Percentiles rank a stretch among this genome's conserved stretches.
Conservation (phyloP, 2,329 filamentous ascomycete genomes). For the Catunica adiposa region DNA sequence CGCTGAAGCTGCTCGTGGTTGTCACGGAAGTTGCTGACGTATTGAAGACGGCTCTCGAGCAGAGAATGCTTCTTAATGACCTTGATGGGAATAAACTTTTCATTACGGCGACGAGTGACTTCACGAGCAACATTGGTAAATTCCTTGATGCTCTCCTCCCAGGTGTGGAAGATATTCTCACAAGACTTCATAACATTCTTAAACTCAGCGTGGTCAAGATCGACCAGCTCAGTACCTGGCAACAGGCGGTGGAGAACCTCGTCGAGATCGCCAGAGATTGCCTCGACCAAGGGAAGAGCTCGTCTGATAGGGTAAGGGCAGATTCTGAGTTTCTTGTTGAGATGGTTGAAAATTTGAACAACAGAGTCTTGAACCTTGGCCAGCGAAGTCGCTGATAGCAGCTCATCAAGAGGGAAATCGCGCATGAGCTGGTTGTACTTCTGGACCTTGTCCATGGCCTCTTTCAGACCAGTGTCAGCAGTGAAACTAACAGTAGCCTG, state of each 20-base stretch:
- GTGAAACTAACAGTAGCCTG: conserved; percentile 94
- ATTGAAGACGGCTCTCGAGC: conserved; percentile 78
- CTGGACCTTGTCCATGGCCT: conserved; percentile 88
- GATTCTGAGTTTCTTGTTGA: conserved; percentile 96
- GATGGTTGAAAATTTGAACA: conserved; percentile 74
- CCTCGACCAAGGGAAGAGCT: conserved; percentile 85
- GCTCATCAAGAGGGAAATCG: conserved; percentile 88
- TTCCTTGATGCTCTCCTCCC: conserved; percentile 93
- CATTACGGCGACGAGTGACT: conserved; percentile 78
- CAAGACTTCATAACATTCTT: conserved; percentile 67
- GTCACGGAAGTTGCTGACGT: conserved; percentile 84
- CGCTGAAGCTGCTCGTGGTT: conserved; percentile 95
- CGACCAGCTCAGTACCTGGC: conserved; percentile 73
- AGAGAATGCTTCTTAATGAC: conserved; percentile 75
- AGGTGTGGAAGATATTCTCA: conserved; percentile 72
- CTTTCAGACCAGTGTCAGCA: conserved; percentile 87
- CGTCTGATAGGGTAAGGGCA: conserved; percentile 88
- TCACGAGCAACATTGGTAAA: conserved; percentile 97
- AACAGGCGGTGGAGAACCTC: conserved; percentile 71
- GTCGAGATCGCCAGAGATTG: conserved; percentile 87
- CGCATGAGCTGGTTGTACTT: conserved; percentile 99
- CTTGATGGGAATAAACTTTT: conserved; percentile 98
- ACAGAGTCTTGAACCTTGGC: conserved; percentile 80
- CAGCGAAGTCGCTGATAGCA: conserved; percentile 80
- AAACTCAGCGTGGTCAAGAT: conserved; percentile 85